Conservation (phyloP, 228 moss, liverwort and hornwort species). For the Sphagnum fallax region DNA sequence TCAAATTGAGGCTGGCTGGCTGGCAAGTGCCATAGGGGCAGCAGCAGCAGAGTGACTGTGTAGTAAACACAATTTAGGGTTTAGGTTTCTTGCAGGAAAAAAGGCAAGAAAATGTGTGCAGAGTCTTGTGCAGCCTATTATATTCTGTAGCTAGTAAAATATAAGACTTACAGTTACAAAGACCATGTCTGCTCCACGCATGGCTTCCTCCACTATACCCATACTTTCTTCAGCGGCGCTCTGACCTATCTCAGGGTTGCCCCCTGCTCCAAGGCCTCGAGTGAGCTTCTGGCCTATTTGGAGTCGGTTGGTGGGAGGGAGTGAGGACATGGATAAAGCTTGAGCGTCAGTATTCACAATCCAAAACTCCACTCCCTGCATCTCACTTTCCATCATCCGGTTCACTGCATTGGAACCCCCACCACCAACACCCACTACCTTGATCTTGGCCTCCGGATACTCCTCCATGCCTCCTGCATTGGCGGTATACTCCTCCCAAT, state of each 20-base stretch:
- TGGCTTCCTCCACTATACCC: conserved; percentile 33
- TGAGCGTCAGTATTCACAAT: conserved; percentile 50
- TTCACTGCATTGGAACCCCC: conserved; percentile 56
- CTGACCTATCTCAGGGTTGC: conserved; percentile 51
- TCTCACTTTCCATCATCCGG: conserved; percentile 45
- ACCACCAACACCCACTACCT: conserved; percentile 46
- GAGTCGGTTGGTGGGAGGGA: conserved; percentile 21
- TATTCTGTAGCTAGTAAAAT: too few species aligned
- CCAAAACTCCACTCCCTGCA: conserved; percentile 57
- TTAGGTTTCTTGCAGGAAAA: too few species aligned
- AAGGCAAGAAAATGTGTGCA: too few species aligned
- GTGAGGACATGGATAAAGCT: conserved; percentile 48
- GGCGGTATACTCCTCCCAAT: too few species aligned
- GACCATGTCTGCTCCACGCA: conserved; percentile 47
- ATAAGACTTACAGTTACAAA: conserved; percentile 39
- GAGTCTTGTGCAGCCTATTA: too few species aligned
- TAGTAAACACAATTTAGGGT: too few species aligned
- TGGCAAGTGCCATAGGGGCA: too few species aligned
- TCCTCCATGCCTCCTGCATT: too few species aligned
- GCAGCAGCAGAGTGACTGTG: too few species aligned
- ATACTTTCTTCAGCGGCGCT: conserved; percentile 50
- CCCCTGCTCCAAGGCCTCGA: conserved; percentile 44
- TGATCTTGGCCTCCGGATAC: conserved; percentile 33
- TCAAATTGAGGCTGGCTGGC: too few species aligned
- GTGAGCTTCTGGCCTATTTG: conserved; percentile 50